Evolutionary conservation across 164 flowering plant genomes (phyloP).

Genomic region (Tetrastigma voinierianum): DNA sequence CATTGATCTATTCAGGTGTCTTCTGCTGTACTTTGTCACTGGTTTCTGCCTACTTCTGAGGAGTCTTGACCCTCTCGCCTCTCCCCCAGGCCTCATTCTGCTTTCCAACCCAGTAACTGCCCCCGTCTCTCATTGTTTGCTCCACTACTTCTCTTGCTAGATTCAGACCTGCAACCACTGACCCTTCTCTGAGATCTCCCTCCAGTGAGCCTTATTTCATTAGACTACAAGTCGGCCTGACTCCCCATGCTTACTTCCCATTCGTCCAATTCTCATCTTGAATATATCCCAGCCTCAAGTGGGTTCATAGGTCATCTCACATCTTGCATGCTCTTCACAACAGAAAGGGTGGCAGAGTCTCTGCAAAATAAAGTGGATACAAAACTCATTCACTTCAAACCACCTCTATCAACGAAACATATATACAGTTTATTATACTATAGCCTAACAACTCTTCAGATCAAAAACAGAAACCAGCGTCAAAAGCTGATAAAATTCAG

Average conservation of each 20-base stretch:
- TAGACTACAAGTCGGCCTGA: no score
- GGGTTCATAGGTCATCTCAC: conserved; percentile 22
- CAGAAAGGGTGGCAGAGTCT: conserved; percentile 39
- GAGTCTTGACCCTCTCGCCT: conserved; percentile 59
- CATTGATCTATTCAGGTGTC: conserved; percentile 5
- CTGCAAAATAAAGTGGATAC: conserved; percentile 24
- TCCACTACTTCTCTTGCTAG: conserved; percentile 22
- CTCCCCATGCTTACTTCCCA: conserved; percentile 23
- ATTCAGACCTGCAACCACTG: conserved; percentile 31
- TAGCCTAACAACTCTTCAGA: no score
- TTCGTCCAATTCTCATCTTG: conserved; percentile 40
- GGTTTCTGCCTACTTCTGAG: conserved; percentile 42
- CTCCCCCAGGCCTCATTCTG: conserved; percentile 44
- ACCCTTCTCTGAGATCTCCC: conserved; percentile 49
- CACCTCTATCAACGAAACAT: no score
- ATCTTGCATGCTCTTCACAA: conserved; percentile 37
- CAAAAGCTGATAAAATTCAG: no score
- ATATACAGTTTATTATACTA: no score
- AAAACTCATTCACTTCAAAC: not conserved
- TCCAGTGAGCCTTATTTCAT: conserved; percentile 45
- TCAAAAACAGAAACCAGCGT: no score
- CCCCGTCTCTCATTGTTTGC: conserved; percentile 25
- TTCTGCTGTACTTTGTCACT: conserved; percentile 21
- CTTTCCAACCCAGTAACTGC: conserved; percentile 38
- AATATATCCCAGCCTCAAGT: conserved; percentile 25